Base-by-base conservation (phyloP, 768 basidiomycete genomes). In the Suillus clintonianus region DNA sequence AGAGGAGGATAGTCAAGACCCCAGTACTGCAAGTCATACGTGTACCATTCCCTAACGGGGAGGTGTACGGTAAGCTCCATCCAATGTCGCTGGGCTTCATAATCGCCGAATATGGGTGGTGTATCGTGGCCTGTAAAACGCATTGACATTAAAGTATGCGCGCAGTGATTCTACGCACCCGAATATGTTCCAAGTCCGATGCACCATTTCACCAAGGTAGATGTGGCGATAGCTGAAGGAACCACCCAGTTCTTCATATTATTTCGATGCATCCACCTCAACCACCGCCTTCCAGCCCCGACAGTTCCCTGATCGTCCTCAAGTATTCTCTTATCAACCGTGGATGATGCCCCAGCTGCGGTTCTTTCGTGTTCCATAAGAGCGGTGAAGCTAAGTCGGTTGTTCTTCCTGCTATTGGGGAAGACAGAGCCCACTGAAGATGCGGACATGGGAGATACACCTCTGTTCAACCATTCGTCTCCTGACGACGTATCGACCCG, bases 21-120 rank as follows among this genome's bases (percentile, higher is more conserved):
- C 96, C 96, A 98, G 71, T 97, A 97, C 41, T 86, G 85, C 36
- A 92, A 81, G 70, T 97, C 92, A 74, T 95, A 92, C 1, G 78
- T 87, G 75, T 98, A 98, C 96, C 96, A 98, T 65, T 89, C 77
- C 15, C 77, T 78, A 22, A 86, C 69, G 0, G 95, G 92, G 0
- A 94, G 79, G 71, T 95, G 90, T 30, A 88, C 75, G 3, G 92
- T 94, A 43, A 97, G 73, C 69, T 96, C 95, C 92, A 97, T 93
- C 95, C 95, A 97, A 76, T 96, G 95, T 60, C 95, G 81, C 71
- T 96, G 95, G 0, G 95, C 95, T 74, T 97, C 95, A 68, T 92
- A 97, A 76, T 97, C 95, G 4, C 95, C 95, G 67, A 84, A 93
- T 88, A 95, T 89, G 0, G 93, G 94, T 0, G 94, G 91, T 3